Conservation (phyloP, 176 grass and related monocot genomes). For the Hyparrhenia diplandra region DNA sequence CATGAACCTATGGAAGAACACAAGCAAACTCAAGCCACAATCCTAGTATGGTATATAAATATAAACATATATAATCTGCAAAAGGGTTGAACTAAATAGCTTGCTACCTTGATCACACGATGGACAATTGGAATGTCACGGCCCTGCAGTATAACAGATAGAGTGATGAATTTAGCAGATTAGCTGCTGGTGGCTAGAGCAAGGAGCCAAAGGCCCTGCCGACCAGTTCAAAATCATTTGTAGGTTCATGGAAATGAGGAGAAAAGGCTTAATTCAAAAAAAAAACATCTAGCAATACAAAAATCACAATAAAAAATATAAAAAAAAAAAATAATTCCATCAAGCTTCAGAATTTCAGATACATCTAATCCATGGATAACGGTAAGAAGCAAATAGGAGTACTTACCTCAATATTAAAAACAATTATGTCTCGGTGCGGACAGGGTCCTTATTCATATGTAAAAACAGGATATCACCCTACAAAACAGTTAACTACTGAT, state of each 20-base stretch:
- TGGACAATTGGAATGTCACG: constrained; percentile 90
- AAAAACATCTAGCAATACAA: neutral
- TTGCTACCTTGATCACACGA: constrained; percentile 83
- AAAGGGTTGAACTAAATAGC: neutral
- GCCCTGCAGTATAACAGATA: constrained; percentile 39
- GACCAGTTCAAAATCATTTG: too few species aligned
- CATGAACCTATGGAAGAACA: constrained; percentile 60
- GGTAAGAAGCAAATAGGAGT: neutral
- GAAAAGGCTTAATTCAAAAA: too few species aligned
- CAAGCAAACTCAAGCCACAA: constrained; percentile 1
- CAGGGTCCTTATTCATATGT: constrained; percentile 52
- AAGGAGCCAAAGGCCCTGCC: too few species aligned
- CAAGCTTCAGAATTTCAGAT: neutral
- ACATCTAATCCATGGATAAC: neutral
- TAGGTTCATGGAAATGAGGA: too few species aligned
- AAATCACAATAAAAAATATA: neutral
- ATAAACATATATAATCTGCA: neutral
- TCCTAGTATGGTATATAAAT: neutral
- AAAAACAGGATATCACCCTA: constrained; percentile 75
- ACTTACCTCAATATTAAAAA: constrained; percentile 64
- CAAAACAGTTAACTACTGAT: constrained; percentile 17
- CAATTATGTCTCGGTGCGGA: constrained; percentile 60
- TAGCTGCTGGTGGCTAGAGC: too few species aligned
- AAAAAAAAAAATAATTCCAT: neutral
- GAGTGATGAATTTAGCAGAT: constrained; percentile 20